phyloP scores from a whole-genome alignment of 2,329 filamentous ascomycete genomes.

The Thelonectria rubi region DNA sequence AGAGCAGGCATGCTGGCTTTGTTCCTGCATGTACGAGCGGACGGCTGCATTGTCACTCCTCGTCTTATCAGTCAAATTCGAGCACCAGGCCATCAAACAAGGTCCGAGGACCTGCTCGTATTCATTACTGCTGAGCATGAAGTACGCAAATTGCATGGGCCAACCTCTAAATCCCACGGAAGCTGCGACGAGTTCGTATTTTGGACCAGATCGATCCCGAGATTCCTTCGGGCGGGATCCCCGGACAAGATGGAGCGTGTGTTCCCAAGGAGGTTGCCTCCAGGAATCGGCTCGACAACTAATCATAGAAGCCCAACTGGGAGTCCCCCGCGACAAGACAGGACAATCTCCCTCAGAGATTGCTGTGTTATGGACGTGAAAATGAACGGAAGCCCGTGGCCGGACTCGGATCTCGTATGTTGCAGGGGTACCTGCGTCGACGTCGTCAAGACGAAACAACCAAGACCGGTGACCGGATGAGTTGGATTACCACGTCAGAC shows the following conservation, averaged over 20 bases:
- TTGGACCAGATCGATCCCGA: neutral
- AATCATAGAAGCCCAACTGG: neutral
- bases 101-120: neutral
- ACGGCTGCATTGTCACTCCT: neutral
- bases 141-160: neutral
- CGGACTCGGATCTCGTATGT: conserved; percentile 20
- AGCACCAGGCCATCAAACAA: neutral
- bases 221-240: neutral
- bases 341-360: conserved; percentile 15
- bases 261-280: neutral
- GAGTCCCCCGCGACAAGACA: conserved; percentile 1
- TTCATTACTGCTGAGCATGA: neutral
- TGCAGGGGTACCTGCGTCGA: conserved; percentile 13
- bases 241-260: neutral
- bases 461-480: conserved; percentile 16
- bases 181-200: neutral
- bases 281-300: neutral
- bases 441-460: conserved; percentile 27
- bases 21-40: neutral
- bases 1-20: neutral
- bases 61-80: neutral
- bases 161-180: neutral
- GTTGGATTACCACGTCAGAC: conserved; percentile 31
- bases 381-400: conserved; percentile 16
- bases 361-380: conserved; percentile 15